These are phyloP conservation scores for Erysimum cheiri DNA, from an alignment of 441 rosid species.

Conservation along the genomic window DNA sequence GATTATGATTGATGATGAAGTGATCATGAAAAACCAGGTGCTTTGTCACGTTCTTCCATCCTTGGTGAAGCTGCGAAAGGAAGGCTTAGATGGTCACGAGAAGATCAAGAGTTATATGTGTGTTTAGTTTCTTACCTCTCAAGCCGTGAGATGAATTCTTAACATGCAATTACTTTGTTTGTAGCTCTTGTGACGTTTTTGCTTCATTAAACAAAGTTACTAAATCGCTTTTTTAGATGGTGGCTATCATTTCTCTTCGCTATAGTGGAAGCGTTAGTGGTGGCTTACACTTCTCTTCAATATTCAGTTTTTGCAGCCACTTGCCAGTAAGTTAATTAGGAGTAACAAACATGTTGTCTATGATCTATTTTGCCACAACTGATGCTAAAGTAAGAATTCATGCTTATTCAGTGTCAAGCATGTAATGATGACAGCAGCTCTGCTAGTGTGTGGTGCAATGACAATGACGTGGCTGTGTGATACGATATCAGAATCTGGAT, in stretches of 20 bases:
- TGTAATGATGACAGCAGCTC: slow-evolving; percentile 72
- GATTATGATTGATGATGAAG: slow-evolving; percentile 14
- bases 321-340: slow-evolving; percentile 57
- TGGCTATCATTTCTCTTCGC: slow-evolving; percentile 94
- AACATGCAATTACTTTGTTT: slow-evolving; percentile 39
- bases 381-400: slow-evolving; percentile 18
- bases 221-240: slow-evolving; percentile 68
- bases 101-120: slow-evolving; percentile 99
- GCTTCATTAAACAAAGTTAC: slow-evolving; percentile 22
- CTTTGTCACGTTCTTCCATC: slow-evolving; percentile 92
- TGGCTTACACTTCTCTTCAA: slow-evolving; percentile 82
- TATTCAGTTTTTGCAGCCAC: slow-evolving; percentile 87
- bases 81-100: slow-evolving; percentile 97
- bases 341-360: slow-evolving; percentile 13
- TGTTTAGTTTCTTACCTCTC: slow-evolving; percentile 75
- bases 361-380: slow-evolving; percentile 11
- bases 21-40: slow-evolving; percentile 54
- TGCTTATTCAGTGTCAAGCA: slow-evolving; percentile 75
- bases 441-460: slow-evolving; percentile 94
- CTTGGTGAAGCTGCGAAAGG: slow-evolving; percentile 87
- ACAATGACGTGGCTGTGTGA: slow-evolving; percentile 93
- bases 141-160: slow-evolving; percentile 69
- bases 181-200: slow-evolving; percentile 24
- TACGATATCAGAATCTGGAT: slow-evolving; percentile 92
- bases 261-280: slow-evolving; percentile 72